These are phyloP conservation scores for Inga leiocalycina DNA, from an alignment of 306 rosid species.

Conservation along the genomic window DNA sequence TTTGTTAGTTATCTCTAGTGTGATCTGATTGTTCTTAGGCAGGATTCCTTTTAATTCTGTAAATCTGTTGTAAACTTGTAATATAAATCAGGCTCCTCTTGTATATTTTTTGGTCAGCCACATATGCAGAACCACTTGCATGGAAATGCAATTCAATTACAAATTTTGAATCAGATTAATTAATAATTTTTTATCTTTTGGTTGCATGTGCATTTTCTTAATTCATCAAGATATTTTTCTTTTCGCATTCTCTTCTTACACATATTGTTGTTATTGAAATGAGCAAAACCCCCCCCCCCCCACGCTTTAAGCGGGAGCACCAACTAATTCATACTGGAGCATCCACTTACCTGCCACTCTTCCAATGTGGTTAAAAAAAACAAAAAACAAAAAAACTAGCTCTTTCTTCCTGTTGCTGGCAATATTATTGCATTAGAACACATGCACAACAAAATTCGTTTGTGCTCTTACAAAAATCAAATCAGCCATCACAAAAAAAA, in stretches of 20 bases:
- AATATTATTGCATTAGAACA: too few species aligned
- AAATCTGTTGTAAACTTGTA: constrained; percentile 6
- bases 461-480: too few species aligned
- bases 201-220: background rate
- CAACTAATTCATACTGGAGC: too few species aligned
- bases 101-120: background rate
- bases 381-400: too few species aligned
- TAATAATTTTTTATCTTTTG: background rate
- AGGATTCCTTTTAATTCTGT: background rate
- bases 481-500: too few species aligned
- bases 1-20: background rate
- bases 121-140: background rate
- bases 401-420: too few species aligned
- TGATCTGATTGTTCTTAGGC: background rate
- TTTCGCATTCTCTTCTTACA: background rate
- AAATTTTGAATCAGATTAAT: background rate
- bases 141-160: background rate
- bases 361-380: too few species aligned
- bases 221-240: background rate
- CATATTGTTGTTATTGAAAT: background rate
- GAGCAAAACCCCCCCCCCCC: too few species aligned
- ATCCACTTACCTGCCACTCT: too few species aligned
- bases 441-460: too few species aligned
- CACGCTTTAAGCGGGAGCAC: too few species aligned
- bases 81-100: background rate